Evolutionary conservation across 345 rosid genomes (phyloP).

Genomic region (Kernera saxatilis): DNA sequence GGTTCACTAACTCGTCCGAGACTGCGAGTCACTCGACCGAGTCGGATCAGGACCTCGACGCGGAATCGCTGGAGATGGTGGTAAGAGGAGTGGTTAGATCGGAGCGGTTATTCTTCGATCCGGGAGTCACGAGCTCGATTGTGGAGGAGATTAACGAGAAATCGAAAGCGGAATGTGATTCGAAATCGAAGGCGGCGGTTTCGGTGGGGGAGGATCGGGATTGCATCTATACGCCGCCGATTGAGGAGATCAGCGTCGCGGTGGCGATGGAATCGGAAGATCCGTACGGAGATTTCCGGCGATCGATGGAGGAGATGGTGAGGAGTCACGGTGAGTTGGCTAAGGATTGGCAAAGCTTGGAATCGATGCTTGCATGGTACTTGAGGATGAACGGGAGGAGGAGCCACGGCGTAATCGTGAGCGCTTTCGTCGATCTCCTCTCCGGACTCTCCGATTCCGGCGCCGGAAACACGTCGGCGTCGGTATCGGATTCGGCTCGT

Average conservation of each 20-base stretch:
- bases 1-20: conserved; percentile 36
- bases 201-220: conserved; percentile 28
- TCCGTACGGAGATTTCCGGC: conserved; percentile 69
- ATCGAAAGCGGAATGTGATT: conserved; percentile 22
- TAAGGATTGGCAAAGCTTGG: conserved; percentile 70
- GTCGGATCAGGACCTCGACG: conserved; percentile 30
- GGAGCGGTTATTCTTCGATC: conserved; percentile 76
- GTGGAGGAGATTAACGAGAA: conserved; percentile 25
- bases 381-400: conserved; percentile 67
- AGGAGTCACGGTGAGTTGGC: conserved; percentile 43
- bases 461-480: conserved; percentile 3
- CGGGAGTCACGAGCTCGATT: conserved; percentile 63
- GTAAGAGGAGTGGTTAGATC: conserved; percentile 58
- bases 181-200: background rate
- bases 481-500: conserved; percentile 19
- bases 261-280: conserved; percentile 80
- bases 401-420: conserved; percentile 67
- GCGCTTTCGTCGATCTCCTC: conserved; percentile 80
- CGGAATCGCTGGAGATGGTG: conserved; percentile 47
- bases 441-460: conserved; percentile 28
- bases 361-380: conserved; percentile 77
- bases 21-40: conserved; percentile 32
- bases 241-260: conserved; percentile 42
- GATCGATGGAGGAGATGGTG: conserved; percentile 98
- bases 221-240: conserved; percentile 8